phyloP scores from a whole-genome alignment of 2,329 filamentous ascomycete species.

The Aureobasidium sp. region DNA sequence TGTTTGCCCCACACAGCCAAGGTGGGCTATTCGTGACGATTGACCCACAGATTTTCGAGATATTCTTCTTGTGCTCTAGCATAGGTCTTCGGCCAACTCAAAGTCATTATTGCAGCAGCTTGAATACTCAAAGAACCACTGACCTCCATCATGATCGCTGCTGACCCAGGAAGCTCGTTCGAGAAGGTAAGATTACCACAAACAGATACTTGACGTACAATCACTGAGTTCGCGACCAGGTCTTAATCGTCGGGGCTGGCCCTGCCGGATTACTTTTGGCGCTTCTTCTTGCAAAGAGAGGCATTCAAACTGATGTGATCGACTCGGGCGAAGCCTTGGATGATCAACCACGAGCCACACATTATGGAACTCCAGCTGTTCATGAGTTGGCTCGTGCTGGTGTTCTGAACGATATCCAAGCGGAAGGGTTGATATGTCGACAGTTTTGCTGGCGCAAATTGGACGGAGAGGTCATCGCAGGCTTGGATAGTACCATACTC shows the following conservation, averaged over 20 bases:
- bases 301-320: conserved; percentile 17
- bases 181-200: not conserved
- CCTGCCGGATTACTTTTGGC: conserved; percentile 46
- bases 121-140: too few species aligned
- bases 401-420: conserved; percentile 37
- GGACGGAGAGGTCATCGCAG: conserved; percentile 24
- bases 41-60: too few species aligned
- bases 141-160: not conserved
- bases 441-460: conserved; percentile 31
- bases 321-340: not conserved
- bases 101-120: too few species aligned
- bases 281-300: conserved; percentile 39
- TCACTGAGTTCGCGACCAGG: not conserved
- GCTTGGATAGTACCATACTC: not conserved
- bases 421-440: conserved; percentile 27
- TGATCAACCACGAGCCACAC: not conserved
- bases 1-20: too few species aligned
- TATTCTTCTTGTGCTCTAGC: too few species aligned
- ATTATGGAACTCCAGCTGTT: conserved; percentile 28
- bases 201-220: not conserved
- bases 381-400: conserved; percentile 42
- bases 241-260: conserved; percentile 45
- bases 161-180: not conserved
- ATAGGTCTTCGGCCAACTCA: too few species aligned
- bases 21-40: too few species aligned